Conservation (phyloP, 192 early-diverging fungal species). For the Cladochytrium replicatum region DNA sequence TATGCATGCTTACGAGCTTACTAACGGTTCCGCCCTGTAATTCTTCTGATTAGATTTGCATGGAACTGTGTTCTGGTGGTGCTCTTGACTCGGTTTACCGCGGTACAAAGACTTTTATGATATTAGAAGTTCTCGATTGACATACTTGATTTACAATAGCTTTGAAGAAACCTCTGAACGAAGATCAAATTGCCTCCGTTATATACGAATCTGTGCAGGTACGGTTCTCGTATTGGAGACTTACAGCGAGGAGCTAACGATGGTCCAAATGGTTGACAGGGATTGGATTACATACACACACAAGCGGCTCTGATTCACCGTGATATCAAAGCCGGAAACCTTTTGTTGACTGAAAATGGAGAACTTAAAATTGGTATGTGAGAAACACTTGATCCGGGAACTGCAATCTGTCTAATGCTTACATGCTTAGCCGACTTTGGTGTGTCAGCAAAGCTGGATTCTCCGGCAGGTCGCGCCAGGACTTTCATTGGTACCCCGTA, state of each 20-base stretch:
- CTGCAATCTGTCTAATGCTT: neutral
- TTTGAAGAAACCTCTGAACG: conserved; percentile 43
- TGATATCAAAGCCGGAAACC: conserved; percentile 56
- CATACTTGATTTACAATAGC: conserved; percentile 13
- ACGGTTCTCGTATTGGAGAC: conserved; percentile 1
- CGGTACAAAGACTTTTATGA: conserved; percentile 20
- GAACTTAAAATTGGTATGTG: conserved; percentile 39
- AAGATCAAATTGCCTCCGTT: conserved; percentile 45
- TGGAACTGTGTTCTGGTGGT: conserved; percentile 53
- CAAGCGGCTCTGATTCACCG: conserved; percentile 46
- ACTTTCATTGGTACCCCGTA: conserved; percentile 60
- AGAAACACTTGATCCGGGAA: neutral
- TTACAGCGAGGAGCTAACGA: too few relatives aligned
- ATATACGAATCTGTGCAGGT: conserved; percentile 49
- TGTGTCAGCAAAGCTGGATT: conserved; percentile 46
- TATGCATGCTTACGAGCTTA: too few relatives aligned
- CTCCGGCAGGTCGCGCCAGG: conserved; percentile 25
- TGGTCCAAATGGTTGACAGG: too few relatives aligned
- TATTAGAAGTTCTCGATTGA: neutral
- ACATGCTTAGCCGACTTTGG: conserved; percentile 43
- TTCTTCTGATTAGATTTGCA: conserved; percentile 37
- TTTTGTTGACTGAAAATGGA: conserved; percentile 43
- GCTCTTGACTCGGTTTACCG: conserved; percentile 50
- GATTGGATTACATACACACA: conserved; percentile 50
- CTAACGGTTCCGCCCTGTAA: neutral